Evolutionary conservation across 495 filamentous ascomycete genomes (phyloP).

Genomic region (Penicillium robsamsonii): DNA sequence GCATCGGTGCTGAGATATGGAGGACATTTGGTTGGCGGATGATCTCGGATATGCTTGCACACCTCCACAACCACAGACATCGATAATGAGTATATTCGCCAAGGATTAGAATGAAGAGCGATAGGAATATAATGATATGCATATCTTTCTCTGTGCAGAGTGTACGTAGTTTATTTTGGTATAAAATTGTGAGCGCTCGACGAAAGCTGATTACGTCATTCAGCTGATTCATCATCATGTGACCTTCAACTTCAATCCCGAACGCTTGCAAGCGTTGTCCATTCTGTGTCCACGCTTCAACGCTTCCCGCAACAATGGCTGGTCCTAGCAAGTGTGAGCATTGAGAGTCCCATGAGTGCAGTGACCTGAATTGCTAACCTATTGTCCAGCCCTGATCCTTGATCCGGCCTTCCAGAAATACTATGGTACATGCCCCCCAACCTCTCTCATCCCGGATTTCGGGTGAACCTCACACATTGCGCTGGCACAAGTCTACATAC

Average conservation of each 20-base stretch:
- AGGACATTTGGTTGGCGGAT: conserved; percentile 7
- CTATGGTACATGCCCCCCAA: conserved; percentile 53
- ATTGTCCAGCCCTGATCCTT: conserved; percentile 53
- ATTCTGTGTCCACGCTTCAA: conserved; percentile 17
- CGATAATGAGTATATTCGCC: neutral
- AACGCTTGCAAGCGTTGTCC: conserved; percentile 1
- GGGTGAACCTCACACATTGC: neutral
- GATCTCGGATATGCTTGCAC: neutral
- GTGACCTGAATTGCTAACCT: conserved; percentile 4
- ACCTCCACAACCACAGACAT: neutral
- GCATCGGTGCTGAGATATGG: neutral
- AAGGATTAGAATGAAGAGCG: neutral
- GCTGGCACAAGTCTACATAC: neutral
- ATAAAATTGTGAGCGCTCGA: neutral
- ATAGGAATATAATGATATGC: neutral
- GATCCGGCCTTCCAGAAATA: conserved; percentile 80
- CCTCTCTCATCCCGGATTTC: conserved; percentile 8
- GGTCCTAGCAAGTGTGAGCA: conserved; percentile 50
- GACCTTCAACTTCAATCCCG: conserved; percentile 16
- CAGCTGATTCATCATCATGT: conserved; percentile 13
- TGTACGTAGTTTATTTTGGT: neutral
- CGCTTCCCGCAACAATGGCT: conserved; percentile 40
- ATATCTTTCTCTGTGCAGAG: neutral
- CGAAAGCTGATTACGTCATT: conserved; percentile 8
- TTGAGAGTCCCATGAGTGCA: neutral